Base-by-base conservation (phyloP, 1,139 yeast genomes). In the Suhomyces panamericanus region DNA sequence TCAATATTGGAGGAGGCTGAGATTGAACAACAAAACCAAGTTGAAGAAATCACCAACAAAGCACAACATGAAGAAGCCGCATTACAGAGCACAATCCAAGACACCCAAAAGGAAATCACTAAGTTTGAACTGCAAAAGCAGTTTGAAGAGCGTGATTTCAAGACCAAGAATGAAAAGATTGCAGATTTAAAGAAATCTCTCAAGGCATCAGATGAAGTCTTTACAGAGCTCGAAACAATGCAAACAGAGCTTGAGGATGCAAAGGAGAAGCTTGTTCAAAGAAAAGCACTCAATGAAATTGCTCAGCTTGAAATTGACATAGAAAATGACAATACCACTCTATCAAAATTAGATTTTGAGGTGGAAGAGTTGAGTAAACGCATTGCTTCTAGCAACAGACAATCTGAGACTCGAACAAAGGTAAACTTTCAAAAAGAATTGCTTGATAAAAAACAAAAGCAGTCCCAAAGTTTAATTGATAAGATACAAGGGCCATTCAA, bases 321-420 rank as follows among this genome's bases (percentile, higher is more conserved):
- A 1, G 63, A 67, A 8, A 50, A 54, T 0, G 69, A 75, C 10
- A 77, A 76, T 41, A 54, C 60, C 1, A 60, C 65, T 33, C 63
- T 85, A 7, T 46, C 64, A 1, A 54, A 62, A 8, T 46, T 80
- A 12, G 95, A 85, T 52, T 63, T 59, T 26, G 79, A 80, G 22
- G 56, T 81, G 16, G 95, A 87, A 11, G 71, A 70, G 0, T 54
- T 83, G 17, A 77, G 78, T 45, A 72, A 71, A 16, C 74, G 78
- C 35, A 69, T 87, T 7, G 63, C 77, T 6, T 62, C 67, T 14
- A 74, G 78, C 13, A 83, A 79, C 52, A 75, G 76, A 49, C 85
- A 81, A 56, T 73, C 87, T 1, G 93, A 83, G 42, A 55, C 76
- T 2, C 43, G 47, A 27, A 53, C 56, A 1, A 48, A 51, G 32